phyloP scores from a whole-genome alignment of 2,329 filamentous ascomycete species.

The Arthroderma uncinatum region DNA sequence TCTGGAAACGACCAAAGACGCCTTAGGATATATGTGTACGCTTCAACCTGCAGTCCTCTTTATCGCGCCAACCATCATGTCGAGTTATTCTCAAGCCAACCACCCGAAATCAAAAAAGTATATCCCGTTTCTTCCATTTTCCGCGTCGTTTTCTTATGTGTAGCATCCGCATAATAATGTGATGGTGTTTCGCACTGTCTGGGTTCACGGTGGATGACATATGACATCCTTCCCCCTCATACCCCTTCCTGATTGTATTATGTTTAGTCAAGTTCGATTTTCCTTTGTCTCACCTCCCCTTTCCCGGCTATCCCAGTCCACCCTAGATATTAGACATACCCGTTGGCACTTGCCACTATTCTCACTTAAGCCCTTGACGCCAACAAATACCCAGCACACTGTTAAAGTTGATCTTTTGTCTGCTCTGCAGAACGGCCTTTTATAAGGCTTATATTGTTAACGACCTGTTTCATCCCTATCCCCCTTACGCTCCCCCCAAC shows the following conservation, averaged over 20 bases:
- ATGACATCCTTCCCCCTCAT: not conserved
- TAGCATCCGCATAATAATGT: not conserved
- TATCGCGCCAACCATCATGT: not conserved
- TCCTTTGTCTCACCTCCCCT: not conserved
- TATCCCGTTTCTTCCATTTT: not conserved
- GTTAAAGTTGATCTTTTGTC: not conserved
- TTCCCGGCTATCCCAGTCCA: not conserved
- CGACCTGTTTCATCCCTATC: not conserved
- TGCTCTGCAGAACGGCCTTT: not conserved
- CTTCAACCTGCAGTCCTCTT: not conserved
- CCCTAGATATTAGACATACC: not conserved
- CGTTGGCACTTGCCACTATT: not conserved
- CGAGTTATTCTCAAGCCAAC: not conserved
- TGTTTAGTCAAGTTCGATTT: not conserved
- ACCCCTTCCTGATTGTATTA: not conserved
- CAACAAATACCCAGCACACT: not conserved
- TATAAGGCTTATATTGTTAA: not conserved
- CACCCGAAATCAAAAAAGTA: not conserved
- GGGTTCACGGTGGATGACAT: not conserved
- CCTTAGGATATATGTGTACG: not conserved
- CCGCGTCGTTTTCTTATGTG: not conserved
- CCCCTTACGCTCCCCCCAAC: not conserved
- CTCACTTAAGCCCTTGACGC: not conserved
- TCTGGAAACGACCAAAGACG: constrained; percentile 53
- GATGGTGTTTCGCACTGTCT: not conserved